Base-by-base conservation (phyloP, 2,329 filamentous ascomycete species). In the Diaporthe velutina region DNA sequence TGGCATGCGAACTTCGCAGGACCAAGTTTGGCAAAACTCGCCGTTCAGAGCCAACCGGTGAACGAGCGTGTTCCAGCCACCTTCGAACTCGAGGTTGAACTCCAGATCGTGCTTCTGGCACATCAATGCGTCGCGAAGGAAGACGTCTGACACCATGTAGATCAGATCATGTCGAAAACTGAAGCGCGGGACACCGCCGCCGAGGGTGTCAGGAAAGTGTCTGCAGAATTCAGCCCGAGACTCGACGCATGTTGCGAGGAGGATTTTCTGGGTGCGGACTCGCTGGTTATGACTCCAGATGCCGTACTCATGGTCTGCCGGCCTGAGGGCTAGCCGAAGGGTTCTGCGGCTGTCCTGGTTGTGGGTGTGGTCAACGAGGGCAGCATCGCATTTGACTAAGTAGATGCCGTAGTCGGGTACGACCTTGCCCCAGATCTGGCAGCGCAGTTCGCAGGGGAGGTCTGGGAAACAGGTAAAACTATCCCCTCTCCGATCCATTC, bases 101-200 rank as follows among this genome's bases (percentile, higher is more conserved):
- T 12, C 19, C 10, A 6, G 13, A n/a, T 7, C 6, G 19, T 25
- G 30, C 30, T 19, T n/a, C 30, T n/a, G 28, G 3, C 19, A 2
- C 5, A 1, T 12, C 6, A n/a, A n/a, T n/a, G n/a, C n/a, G 25
- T 3, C 7, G 2, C n/a, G 17, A 12, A 2, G 7, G 28, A 28
- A 4, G 6, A 66, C 9, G 9, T 15, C 28, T 15, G 28, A 17
- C 7, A 2, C 42, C 17, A 67, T 35, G 30, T 50, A 50, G 42
- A 67, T 35, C 61, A 67, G 28, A 28, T 50, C 61, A 33, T 50
- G 28, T 50, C 42, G 42, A 35, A 35, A 35, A 19, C 42, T 67
- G 61, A 50, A 50, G 42, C 28, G 61, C 22, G 13, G 42, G 22
- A 42, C 61, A 38, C 6, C 5, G 42, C 30, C 42, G 12, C 12